Conservation (phyloP, 192 early-diverging fungal genomes). For the Linnemannia schmuckeri region DNA sequence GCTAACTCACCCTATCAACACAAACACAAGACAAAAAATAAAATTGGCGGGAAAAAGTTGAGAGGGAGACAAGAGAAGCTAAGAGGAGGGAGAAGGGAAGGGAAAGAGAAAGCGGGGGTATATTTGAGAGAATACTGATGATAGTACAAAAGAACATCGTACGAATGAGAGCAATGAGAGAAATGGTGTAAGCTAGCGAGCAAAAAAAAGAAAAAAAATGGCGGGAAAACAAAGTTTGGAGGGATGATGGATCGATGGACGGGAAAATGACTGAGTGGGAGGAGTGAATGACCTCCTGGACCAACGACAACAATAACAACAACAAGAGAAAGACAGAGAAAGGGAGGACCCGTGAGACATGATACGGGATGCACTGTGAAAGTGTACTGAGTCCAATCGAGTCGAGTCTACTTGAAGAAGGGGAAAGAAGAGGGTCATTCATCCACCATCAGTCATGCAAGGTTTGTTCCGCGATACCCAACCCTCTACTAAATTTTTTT, state of each 20-base stretch:
- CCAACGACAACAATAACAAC: background rate
- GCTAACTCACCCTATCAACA: too few relatives aligned
- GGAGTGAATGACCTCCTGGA: background rate
- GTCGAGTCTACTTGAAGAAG: too few relatives aligned
- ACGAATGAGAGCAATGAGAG: too few relatives aligned
- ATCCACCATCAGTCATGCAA: background rate
- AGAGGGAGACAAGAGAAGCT: too few relatives aligned
- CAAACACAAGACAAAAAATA: too few relatives aligned
- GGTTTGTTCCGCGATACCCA: background rate
- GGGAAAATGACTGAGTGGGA: background rate
- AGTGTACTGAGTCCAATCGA: background rate
- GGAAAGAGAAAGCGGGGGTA: too few relatives aligned
- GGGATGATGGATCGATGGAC: background rate
- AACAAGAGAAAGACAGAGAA: background rate
- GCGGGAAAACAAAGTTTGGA: background rate
- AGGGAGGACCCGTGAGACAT: background rate
- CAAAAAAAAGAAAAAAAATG: background rate
- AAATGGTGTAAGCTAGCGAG: background rate
- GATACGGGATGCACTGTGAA: background rate
- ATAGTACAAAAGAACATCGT: too few relatives aligned
- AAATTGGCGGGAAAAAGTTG: too few relatives aligned
- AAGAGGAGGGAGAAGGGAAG: too few relatives aligned
- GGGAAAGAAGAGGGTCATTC: background rate
- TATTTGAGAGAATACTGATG: too few relatives aligned
- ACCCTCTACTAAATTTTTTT: background rate